Conservation (phyloP, 2,329 filamentous ascomycete genomes). For the Monilinia polystroma region DNA sequence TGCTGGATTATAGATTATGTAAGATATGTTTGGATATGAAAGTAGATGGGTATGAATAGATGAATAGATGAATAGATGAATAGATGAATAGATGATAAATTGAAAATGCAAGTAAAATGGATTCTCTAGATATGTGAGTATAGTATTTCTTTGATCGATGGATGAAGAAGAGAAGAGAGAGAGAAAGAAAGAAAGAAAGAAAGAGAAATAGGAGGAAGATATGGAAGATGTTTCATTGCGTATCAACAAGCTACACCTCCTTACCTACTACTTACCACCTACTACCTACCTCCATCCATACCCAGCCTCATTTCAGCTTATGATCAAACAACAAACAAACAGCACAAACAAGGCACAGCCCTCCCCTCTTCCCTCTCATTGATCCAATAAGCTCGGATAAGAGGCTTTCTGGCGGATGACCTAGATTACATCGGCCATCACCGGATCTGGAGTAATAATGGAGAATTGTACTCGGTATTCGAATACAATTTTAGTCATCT, state of each 20-base stretch:
- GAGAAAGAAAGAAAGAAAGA: neutral
- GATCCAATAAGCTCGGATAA: neutral
- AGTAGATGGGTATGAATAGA: neutral
- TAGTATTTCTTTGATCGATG: constrained; percentile 1
- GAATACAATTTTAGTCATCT: neutral
- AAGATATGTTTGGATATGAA: neutral
- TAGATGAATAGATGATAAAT: neutral
- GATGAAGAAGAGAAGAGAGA: neutral
- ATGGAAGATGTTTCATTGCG: constrained; percentile 13
- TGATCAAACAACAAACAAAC: constrained; percentile 3
- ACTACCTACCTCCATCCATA: neutral
- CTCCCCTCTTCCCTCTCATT: neutral
- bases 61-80: neutral
- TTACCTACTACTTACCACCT: neutral
- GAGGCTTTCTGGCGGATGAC: neutral
- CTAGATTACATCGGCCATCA: constrained; percentile 1
- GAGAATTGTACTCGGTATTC: constrained; percentile 5
- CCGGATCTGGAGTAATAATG: constrained; percentile 7
- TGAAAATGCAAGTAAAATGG: neutral
- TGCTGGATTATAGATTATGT: constrained; percentile 14
- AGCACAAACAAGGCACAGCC: constrained; percentile 2
- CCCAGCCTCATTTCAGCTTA: neutral
- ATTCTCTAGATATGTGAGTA: neutral
- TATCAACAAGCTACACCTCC: neutral
- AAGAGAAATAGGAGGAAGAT: neutral